phyloP scores from a whole-genome alignment of 768 basidiomycete species.

The Steccherinum ochraceum region DNA sequence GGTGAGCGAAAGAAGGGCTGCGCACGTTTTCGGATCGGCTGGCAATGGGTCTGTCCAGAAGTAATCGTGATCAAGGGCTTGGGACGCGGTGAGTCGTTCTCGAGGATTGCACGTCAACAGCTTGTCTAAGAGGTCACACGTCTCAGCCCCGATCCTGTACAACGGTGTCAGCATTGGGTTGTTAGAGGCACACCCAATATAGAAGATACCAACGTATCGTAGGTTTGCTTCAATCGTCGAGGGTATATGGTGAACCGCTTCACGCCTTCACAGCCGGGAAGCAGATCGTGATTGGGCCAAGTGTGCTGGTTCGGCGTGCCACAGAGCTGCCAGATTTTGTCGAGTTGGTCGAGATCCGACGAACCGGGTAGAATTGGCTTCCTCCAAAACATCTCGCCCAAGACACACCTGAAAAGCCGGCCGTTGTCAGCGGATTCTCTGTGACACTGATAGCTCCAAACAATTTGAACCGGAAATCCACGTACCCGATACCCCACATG shows the following conservation, averaged over 20 bases:
- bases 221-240: slow-evolving; percentile 50
- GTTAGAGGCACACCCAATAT: slow-evolving; percentile 1
- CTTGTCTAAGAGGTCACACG: slow-evolving; percentile 76
- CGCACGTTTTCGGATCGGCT: slow-evolving; percentile 76
- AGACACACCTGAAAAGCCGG: slow-evolving; percentile 66
- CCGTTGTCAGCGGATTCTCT: not conserved
- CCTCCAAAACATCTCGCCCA: slow-evolving; percentile 94
- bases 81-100: slow-evolving; percentile 74
- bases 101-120: slow-evolving; percentile 79
- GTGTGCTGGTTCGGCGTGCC: slow-evolving; percentile 80
- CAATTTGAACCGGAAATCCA: too few relatives aligned
- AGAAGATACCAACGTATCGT: slow-evolving; percentile 41
- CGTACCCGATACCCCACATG: slow-evolving; percentile 95
- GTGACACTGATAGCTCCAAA: not conserved
- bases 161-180: slow-evolving; percentile 7
- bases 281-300: slow-evolving; percentile 70
- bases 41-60: slow-evolving; percentile 91
- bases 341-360: slow-evolving; percentile 87
- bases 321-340: slow-evolving; percentile 85
- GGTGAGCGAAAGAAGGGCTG: slow-evolving; percentile 5
- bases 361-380: slow-evolving; percentile 83
- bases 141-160: slow-evolving; percentile 61
- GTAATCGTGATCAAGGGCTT: slow-evolving; percentile 89
- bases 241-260: slow-evolving; percentile 50
- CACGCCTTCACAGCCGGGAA: slow-evolving; percentile 78